Evolutionary conservation across 305 asterid genomes (phyloP).

Genomic region (Lippia alba): DNA sequence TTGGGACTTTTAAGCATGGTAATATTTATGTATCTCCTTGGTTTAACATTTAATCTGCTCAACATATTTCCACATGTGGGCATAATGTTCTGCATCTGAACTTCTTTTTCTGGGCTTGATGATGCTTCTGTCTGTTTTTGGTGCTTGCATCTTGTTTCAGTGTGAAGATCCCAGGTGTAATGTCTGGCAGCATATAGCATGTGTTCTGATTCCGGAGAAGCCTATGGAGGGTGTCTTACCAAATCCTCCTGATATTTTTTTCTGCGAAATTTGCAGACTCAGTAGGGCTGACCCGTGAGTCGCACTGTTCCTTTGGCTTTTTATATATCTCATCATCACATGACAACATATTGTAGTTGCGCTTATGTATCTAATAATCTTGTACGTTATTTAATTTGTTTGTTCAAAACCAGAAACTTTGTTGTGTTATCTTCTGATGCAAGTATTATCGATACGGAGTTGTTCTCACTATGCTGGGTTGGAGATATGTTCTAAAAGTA

Average conservation of each 20-base stretch:
- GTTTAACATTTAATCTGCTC: slow-evolving; percentile 13
- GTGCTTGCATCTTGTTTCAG: slow-evolving; percentile 59
- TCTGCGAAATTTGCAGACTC: slow-evolving; percentile 92
- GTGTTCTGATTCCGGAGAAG: slow-evolving; percentile 91
- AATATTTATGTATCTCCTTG: slow-evolving; percentile 15
- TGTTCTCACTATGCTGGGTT: neutral
- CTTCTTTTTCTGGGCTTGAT: neutral
- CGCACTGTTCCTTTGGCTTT: slow-evolving; percentile 26
- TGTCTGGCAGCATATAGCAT: slow-evolving; percentile 93
- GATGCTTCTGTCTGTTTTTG: slow-evolving; percentile 28
- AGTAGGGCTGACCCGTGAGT: slow-evolving; percentile 98
- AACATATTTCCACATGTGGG: slow-evolving; percentile 20
- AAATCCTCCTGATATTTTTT: slow-evolving; percentile 72
- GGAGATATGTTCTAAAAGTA: slow-evolving; percentile 5
- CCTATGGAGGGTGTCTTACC: slow-evolving; percentile 72
- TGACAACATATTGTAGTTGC: slow-evolving; percentile 8
- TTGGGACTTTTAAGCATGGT: slow-evolving; percentile 30
- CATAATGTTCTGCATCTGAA: slow-evolving; percentile 15
- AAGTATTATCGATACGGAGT: slow-evolving; percentile 5
- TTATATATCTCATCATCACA: slow-evolving; percentile 24
- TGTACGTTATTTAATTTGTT: too few relatives aligned
- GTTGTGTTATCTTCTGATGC: slow-evolving; percentile 1
- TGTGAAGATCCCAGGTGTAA: slow-evolving; percentile 91
- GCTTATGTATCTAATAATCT: neutral
- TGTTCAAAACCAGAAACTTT: neutral